Percentiles rank a stretch among this genome's conserved stretches.
phyloP scores from a whole-genome alignment of 768 basidiomycete species.

The Rubroboletus satanas region DNA sequence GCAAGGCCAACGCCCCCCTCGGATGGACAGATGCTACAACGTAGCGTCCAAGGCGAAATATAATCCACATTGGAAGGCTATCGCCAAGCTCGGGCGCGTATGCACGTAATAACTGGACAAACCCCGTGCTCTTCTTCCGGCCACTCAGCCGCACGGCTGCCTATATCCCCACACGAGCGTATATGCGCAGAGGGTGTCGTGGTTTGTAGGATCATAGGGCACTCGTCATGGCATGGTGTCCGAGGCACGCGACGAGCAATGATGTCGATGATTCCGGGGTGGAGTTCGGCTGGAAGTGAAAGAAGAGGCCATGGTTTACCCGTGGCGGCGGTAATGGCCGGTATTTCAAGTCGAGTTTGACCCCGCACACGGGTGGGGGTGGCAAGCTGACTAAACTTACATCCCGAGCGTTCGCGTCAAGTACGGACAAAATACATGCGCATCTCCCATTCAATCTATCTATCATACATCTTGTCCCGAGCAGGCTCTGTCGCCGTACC shows the following conservation, averaged over 20 bases:
- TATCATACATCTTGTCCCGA: background rate
- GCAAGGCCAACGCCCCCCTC: background rate
- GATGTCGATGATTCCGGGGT: constrained; percentile 28
- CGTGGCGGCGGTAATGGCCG: background rate
- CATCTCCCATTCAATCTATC: constrained; percentile 1
- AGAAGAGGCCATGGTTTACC: constrained; percentile 9
- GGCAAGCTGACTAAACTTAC: background rate
- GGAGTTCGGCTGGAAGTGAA: constrained; percentile 28
- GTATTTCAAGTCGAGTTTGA: background rate
- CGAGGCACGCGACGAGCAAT: constrained; percentile 17
- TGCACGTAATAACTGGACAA: constrained; percentile 16
- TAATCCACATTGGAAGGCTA: constrained; percentile 36
- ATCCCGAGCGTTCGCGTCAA: background rate
- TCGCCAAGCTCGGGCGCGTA: constrained; percentile 13
- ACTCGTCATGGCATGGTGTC: constrained; percentile 3
- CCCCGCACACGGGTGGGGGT: background rate
- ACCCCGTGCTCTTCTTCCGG: constrained; percentile 17
- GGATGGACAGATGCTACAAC: constrained; percentile 24
- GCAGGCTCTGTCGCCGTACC: background rate
- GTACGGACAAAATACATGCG: background rate
- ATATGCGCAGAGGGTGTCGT: constrained; percentile 21
- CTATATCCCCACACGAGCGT: constrained; percentile 31
- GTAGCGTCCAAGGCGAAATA: constrained; percentile 59
- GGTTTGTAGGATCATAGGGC: constrained; percentile 15
- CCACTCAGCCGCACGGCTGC: constrained; percentile 16